These are phyloP conservation scores for Taphrina communis DNA, from an alignment of 1,139 yeast genomes.

Conservation along the genomic window DNA sequence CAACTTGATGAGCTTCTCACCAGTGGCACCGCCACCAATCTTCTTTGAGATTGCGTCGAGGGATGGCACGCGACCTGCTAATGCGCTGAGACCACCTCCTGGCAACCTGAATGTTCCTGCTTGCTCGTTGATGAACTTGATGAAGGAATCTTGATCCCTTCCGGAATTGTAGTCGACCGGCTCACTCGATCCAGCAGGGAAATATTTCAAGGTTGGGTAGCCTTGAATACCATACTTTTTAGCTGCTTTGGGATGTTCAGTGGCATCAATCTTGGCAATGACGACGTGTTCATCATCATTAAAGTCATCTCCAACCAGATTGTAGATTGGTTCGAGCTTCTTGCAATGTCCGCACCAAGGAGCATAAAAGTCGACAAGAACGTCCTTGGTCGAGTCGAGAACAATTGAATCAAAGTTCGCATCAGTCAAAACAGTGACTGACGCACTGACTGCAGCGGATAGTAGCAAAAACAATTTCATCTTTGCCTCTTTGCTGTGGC, in stretches of 20 bases:
- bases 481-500: neutral
- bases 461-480: conserved; percentile 24
- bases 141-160: conserved; percentile 56
- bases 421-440: conserved; percentile 52
- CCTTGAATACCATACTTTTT: conserved; percentile 64
- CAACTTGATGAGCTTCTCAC: conserved; percentile 46
- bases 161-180: conserved; percentile 57
- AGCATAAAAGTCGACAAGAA: conserved; percentile 42
- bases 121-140: conserved; percentile 59
- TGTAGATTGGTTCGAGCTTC: conserved; percentile 67
- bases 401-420: conserved; percentile 64
- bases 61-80: conserved; percentile 63
- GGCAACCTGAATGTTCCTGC: conserved; percentile 61
- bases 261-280: conserved; percentile 66
- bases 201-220: conserved; percentile 66
- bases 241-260: conserved; percentile 62
- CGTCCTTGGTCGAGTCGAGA: conserved; percentile 58
- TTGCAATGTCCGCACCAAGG: conserved; percentile 74
- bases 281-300: conserved; percentile 55
- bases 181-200: conserved; percentile 53
- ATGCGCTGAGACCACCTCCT: conserved; percentile 60
- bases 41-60: conserved; percentile 52
- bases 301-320: conserved; percentile 62
- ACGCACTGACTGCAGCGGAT: conserved; percentile 26
- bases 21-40: conserved; percentile 42